These are phyloP conservation scores for Hemerocallis citrina DNA, from an alignment of 106 monocot genomes.

Conservation along the genomic window DNA sequence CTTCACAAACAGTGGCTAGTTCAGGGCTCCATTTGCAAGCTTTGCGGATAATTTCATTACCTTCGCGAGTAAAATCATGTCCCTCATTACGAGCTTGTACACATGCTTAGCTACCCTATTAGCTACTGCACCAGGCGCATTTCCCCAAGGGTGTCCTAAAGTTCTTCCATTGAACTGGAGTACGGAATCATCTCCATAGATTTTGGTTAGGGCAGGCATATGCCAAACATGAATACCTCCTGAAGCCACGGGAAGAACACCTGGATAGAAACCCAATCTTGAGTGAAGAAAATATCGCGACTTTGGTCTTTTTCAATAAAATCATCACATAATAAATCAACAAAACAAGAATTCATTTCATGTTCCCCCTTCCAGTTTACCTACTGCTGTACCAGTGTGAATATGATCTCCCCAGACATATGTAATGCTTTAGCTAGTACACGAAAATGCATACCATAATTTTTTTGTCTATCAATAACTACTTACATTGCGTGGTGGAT, in stretches of 20 bases:
- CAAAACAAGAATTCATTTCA: background rate
- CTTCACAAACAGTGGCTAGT: background rate
- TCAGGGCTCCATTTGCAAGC: background rate
- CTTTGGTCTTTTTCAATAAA: background rate
- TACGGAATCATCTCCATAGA: constrained; percentile 14
- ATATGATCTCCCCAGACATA: constrained; percentile 8
- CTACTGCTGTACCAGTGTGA: constrained; percentile 6
- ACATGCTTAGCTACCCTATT: constrained; percentile 6
- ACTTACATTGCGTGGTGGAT: background rate
- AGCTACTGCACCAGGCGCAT: constrained; percentile 4
- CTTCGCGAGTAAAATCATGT: background rate
- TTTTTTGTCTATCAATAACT: constrained; percentile 3
- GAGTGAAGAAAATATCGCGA: too few species aligned
- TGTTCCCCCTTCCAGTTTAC: constrained; percentile 5
- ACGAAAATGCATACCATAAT: too few species aligned
- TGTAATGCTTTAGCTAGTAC: constrained; percentile 3
- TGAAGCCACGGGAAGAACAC: constrained; percentile 4
- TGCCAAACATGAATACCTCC: constrained; percentile 18
- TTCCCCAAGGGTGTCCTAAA: constrained; percentile 1
- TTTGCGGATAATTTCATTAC: background rate
- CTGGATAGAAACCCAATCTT: too few species aligned
- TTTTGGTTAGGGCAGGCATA: constrained; percentile 17
- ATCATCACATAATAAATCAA: constrained; percentile 4
- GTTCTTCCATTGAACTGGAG: constrained; percentile 10
- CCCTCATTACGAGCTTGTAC: constrained; percentile 6